Percentiles rank a stretch among this genome's conserved stretches.
These are phyloP conservation scores for Ampelocalamus luodianensis DNA, from an alignment of 176 grass and related monocot species.

Conservation along the genomic window DNA sequence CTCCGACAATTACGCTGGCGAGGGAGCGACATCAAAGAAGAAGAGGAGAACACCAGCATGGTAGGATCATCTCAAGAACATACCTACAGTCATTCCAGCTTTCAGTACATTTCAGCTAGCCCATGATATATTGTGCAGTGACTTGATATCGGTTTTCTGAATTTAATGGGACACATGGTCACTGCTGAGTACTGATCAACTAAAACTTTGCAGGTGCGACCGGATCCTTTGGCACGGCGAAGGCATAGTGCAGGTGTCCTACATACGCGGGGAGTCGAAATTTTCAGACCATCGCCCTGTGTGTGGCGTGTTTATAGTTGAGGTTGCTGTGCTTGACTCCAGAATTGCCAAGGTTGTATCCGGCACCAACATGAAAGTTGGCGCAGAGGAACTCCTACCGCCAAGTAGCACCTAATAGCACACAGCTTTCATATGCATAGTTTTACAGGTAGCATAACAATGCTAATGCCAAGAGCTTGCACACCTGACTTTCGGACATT, in stretches of 20 bases:
- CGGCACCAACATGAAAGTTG: slow-evolving; percentile 79
- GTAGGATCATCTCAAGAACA: slow-evolving; percentile 38
- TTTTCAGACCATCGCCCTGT: slow-evolving; percentile 94
- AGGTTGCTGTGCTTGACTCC: slow-evolving; percentile 55
- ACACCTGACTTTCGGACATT: not conserved
- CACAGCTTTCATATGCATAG: too few species aligned
- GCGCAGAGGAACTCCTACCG: slow-evolving; percentile 66
- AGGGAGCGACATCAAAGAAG: slow-evolving; percentile 67
- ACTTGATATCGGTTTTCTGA: not conserved
- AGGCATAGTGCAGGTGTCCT: slow-evolving; percentile 83
- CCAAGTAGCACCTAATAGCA: not conserved
- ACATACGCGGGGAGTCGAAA: slow-evolving; percentile 84
- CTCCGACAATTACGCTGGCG: slow-evolving; percentile 73
- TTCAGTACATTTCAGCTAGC: not conserved
- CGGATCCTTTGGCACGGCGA: slow-evolving; percentile 86
- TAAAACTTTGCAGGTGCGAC: slow-evolving; percentile 62
- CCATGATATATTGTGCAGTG: not conserved
- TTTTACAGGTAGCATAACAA: too few species aligned
- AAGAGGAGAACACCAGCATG: slow-evolving; percentile 94
- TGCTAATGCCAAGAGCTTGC: not conserved
- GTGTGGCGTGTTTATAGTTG: slow-evolving; percentile 67
- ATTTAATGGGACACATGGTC: not conserved
- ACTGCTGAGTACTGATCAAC: not conserved
- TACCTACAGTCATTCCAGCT: not conserved
- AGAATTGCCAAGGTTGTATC: slow-evolving; percentile 46